A percentile compares a stretch with the other conserved stretches of the same genome.
Conservation (phyloP, 352 stramenopile genomes). For the Globisporangium emineosum region DNA sequence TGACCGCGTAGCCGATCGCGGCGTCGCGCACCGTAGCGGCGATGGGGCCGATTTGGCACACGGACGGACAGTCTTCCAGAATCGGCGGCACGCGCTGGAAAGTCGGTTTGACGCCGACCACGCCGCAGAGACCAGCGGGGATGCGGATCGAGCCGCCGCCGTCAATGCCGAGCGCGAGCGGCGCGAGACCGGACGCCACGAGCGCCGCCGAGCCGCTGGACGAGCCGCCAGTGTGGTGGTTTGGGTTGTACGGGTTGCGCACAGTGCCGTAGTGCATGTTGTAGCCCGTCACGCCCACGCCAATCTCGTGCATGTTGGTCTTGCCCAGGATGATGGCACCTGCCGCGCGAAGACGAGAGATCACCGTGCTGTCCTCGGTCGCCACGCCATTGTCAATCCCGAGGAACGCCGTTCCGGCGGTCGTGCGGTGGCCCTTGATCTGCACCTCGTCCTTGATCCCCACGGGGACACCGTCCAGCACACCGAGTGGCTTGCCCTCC, state of each 20-base stretch:
- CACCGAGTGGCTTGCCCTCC: conserved; percentile 52
- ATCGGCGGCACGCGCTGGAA: conserved; percentile 75
- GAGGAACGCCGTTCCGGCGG: conserved; percentile 77
- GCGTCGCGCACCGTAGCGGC: conserved; percentile 73
- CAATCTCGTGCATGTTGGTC: conserved; percentile 90
- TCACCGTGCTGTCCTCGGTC: conserved; percentile 42
- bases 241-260: conserved; percentile 84
- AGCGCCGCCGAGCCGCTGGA: conserved; percentile 87
- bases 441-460: conserved; percentile 87
- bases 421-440: conserved; percentile 64
- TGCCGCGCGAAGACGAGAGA: conserved; percentile 54
- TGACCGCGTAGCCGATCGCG: conserved; percentile 81
- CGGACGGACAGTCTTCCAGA: conserved; percentile 47
- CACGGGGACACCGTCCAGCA: conserved; percentile 88
- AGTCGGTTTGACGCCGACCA: conserved; percentile 88
- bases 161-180: conserved; percentile 84
- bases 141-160: conserved; percentile 90
- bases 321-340: conserved; percentile 88
- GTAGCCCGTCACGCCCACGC: conserved; percentile 68
- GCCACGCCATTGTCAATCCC: conserved; percentile 42
- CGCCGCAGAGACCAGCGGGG: conserved; percentile 82
- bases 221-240: conserved; percentile 88
- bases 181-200: conserved; percentile 86
- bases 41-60: conserved; percentile 81
- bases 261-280: conserved; percentile 72